Evolutionary conservation across 495 filamentous ascomycete genomes (phyloP), one percentile per base, ranked within the genome.

Genomic region (Daldinia caldariorum): DNA sequence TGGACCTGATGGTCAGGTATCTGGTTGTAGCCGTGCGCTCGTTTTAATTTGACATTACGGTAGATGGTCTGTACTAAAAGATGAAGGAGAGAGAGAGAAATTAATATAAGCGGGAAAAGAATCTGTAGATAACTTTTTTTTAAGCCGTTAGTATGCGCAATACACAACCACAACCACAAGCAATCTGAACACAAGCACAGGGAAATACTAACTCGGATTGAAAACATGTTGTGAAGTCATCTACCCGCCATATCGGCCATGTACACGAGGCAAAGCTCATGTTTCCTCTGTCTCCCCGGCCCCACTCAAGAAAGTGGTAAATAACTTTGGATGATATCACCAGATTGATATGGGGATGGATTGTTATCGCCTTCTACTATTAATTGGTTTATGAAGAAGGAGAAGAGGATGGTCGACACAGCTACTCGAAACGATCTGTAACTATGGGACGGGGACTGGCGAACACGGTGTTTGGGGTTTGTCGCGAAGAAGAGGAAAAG

Each of bases 201-300:
- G 32, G 37, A 61, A 39, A 18, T 2, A 81, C 91, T 79, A 80
- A 97, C 94, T 96, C 93, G 83, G 86, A 88, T 75, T 93, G 90
- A 76, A 99, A 94, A 80, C 96, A 98, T 57, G 77, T 81, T 10
- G 91, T 90, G 76, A 99, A 90, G 80, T 99, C 96, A 80, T 99
- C 95, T 65, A 85, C 81, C 72, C 83, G 86, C 95, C 95, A 99
- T 73, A 93, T 83, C 51, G 93, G 91, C 78, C 88, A 88, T 72
- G 86, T 77, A 79, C 95, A 99, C 73, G 88, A 85, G 77, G 88
- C 89, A 76, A 94, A 91, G 66, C 79, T 79, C 82, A 82, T 82
- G 64, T 75, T 77, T 68, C 9, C 70, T 61, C 39, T 59, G 51
- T 69, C 61, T 65, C 65, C 61, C 65, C 62, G 41, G 61, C 65